phyloP scores from a whole-genome alignment of 1,284 basidiomycete species.

The Athelia sp. region DNA sequence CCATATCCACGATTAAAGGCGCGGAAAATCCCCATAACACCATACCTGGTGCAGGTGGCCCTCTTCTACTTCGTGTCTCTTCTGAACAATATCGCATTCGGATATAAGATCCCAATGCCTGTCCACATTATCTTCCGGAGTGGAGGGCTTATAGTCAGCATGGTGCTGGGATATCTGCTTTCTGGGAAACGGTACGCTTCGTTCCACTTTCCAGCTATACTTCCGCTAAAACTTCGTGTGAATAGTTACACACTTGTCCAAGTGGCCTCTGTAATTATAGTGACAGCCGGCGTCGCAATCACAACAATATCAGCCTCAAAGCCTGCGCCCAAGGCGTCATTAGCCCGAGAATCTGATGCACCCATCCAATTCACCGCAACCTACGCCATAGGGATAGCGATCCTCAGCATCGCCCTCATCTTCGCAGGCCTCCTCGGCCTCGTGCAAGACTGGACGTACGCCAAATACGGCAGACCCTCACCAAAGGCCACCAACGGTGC shows the following conservation, averaged over 20 bases:
- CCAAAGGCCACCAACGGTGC: conserved; percentile 3
- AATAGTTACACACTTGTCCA: conserved; percentile 71
- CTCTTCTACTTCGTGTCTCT: conserved; percentile 81
- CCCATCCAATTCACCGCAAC: neutral
- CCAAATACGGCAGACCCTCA: conserved; percentile 53
- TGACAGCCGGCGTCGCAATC: conserved; percentile 79
- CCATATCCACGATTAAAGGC: conserved; percentile 48
- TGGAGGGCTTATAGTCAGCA: conserved; percentile 81
- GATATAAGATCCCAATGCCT: conserved; percentile 81
- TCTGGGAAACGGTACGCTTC: conserved; percentile 47
- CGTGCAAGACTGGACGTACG: conserved; percentile 81
- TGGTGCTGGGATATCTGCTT: conserved; percentile 68
- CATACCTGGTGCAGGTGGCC: conserved; percentile 79
- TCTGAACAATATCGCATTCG: conserved; percentile 90
- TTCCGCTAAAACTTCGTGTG: conserved; percentile 5
- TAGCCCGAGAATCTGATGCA: conserved; percentile 23
- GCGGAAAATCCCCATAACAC: conserved; percentile 66
- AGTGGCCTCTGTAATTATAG: conserved; percentile 69
- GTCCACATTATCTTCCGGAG: conserved; percentile 95
- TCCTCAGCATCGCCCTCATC: conserved; percentile 75
- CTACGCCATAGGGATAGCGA: conserved; percentile 70
- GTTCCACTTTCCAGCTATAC: conserved; percentile 7
- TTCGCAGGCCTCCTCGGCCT: conserved; percentile 83
- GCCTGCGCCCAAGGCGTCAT: conserved; percentile 15
- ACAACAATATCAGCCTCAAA: conserved; percentile 75